Percentiles rank a stretch among this genome's conserved stretches.
These are phyloP conservation scores for Perilla frutescens DNA, from an alignment of 257 asterid species.

Conservation along the genomic window DNA sequence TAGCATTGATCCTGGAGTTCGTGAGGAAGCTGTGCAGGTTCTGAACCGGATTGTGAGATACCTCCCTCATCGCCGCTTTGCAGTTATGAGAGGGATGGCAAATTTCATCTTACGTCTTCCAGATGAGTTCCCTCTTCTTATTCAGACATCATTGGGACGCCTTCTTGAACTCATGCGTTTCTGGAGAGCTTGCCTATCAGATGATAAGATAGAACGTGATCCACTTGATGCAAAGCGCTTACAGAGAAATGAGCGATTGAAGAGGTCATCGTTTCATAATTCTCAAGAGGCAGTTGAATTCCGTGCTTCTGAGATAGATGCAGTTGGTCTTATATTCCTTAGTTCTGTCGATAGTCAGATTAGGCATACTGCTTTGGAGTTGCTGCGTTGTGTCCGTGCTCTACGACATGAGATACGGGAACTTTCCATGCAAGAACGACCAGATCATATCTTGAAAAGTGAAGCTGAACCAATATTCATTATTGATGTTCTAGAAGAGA, in stretches of 20 bases:
- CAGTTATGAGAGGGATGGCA: conserved; percentile 98
- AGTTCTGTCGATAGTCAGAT: conserved; percentile 99
- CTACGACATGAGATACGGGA: conserved; percentile 85
- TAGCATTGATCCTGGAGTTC: conserved; percentile 98
- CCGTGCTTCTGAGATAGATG: conserved; percentile 96
- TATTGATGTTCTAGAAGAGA: conserved; percentile 98
- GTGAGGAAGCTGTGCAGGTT: conserved; percentile 98
- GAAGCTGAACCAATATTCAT: conserved; percentile 96
- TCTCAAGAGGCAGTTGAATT: conserved; percentile 85
- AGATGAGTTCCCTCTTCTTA: conserved; percentile 98
- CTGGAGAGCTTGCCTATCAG: conserved; percentile 93
- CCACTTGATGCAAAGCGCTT: conserved; percentile 67
- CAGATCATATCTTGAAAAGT: conserved; percentile 61
- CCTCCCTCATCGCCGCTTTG: conserved; percentile 98
- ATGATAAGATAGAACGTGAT: conserved; percentile 68
- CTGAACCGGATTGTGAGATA: conserved; percentile 86
- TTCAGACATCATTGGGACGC: conserved; percentile 96
- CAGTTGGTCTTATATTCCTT: conserved; percentile 97
- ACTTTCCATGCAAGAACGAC: conserved; percentile 61
- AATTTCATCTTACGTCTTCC: conserved; percentile 91
- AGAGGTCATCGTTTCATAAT: conserved; percentile 82
- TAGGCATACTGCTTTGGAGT: conserved; percentile 97
- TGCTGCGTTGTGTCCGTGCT: conserved; percentile 93
- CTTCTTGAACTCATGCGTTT: conserved; percentile 97
- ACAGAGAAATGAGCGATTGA: conserved; percentile 87